Evolutionary conservation across 108 stramenopile genomes (phyloP), one percentile per base, ranked within the genome.

Genomic region (Skeletonema marinoi): DNA sequence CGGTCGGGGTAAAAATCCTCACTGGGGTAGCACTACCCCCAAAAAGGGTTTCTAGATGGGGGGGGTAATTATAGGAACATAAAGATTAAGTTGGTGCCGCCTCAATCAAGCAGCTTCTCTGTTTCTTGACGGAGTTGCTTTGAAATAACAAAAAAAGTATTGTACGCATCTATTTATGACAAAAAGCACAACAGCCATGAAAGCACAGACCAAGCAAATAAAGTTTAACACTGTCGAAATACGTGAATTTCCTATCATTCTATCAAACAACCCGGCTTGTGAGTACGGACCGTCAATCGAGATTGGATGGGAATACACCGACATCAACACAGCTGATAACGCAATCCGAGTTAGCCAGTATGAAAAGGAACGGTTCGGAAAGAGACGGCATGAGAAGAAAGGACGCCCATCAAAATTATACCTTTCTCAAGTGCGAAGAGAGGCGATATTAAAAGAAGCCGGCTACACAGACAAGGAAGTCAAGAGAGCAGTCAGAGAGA

Each of bases 301-400:
- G 31, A 32, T 71, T 14, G 74, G 74, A 21, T 75, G 74, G 74
- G 69, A 75, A 10, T 76, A 76, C 62, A 58, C 73, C 19, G 77
- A 83, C 50, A 59, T 58, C 11, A 14, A 74, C 13, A 58, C 81
- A 3, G 19, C 50, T 7, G 17, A 17, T 7, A 19, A 51, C n/a
- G 19, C 50, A 51, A 51, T 51, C n/a, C n/a, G 50, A 56, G 54
- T 56, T 10, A 56, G 54, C 54, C 54, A 56, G 54, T 56, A 56
- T 56, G 54, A 56, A 56, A 56, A 56, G 54, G 54, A 56, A 10
- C 21, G 54, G 16, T 25, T 56, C 25, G 25, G 54, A 2, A 29
- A 56, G 54, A 56, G 54, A 25, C 8, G 54, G 54, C 54, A n/a
- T 29, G 54, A 29, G 54, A 56, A 25, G 7, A 25, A 3, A 10